phyloP scores from a whole-genome alignment of 148 eudicot genomes.

The Linanthus parryae region DNA sequence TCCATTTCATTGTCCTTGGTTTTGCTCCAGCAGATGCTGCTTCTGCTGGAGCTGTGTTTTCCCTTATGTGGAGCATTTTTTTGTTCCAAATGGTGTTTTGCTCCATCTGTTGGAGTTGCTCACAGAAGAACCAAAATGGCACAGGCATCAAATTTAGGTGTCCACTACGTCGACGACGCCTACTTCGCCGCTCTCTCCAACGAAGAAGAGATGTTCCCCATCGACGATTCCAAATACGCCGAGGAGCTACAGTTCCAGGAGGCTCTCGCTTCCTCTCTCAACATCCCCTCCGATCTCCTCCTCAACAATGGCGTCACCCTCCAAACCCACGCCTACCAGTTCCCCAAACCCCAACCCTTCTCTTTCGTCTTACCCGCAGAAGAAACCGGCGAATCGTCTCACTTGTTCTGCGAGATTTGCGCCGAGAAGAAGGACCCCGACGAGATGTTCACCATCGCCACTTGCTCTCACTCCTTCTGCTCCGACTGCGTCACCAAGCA shows the following conservation, averaged over 20 bases:
- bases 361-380: neutral
- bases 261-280: constrained; percentile 7
- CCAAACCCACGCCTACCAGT: neutral
- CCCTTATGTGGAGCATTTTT: too few relatives aligned
- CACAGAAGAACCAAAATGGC: neutral
- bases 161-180: constrained; percentile 8
- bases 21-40: too few relatives aligned
- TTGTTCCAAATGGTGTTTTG: neutral
- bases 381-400: constrained; percentile 12
- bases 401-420: constrained; percentile 33
- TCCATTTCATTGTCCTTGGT: too few relatives aligned
- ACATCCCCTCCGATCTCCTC: neutral
- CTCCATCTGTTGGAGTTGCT: too few relatives aligned
- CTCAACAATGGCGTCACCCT: neutral
- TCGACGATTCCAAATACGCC: constrained; percentile 14
- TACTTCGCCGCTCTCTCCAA: constrained; percentile 15
- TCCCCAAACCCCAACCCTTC: too few relatives aligned
- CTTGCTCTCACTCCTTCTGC: constrained; percentile 48
- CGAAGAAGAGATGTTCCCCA: constrained; percentile 2
- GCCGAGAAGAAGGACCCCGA: constrained; percentile 32
- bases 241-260: constrained; percentile 17
- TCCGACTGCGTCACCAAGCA: constrained; percentile 32
- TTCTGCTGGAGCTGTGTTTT: too few relatives aligned
- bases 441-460: constrained; percentile 24
- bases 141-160: neutral